A percentile compares a stretch with the other conserved stretches of the same genome.
Evolutionary conservation across 2,329 filamentous ascomycete species (phyloP).

Genomic region (Sclerotiophoma versabilis): DNA sequence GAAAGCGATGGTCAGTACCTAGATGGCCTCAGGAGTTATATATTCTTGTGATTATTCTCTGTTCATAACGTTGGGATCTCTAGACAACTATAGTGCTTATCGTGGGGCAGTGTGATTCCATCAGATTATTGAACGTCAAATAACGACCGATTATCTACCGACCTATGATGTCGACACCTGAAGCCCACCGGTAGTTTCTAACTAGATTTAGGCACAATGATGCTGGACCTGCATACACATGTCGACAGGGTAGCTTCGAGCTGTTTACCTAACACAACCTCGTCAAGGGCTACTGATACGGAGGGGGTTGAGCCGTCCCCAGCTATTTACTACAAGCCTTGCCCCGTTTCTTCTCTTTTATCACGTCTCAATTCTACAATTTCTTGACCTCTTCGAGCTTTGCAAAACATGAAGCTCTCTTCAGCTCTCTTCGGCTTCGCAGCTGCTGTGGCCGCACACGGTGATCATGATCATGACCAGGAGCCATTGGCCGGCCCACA

Average conservation of each 20-base stretch:
- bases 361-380: neutral
- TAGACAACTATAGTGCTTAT: neutral
- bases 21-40: slow-evolving; percentile 2
- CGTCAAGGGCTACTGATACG: slow-evolving; percentile 39
- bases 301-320: slow-evolving; percentile 17
- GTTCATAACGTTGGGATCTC: neutral
- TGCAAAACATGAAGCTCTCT: slow-evolving; percentile 38
- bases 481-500: slow-evolving; percentile 69
- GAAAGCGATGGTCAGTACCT: slow-evolving; percentile 1
- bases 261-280: slow-evolving; percentile 45
- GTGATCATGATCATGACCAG: slow-evolving; percentile 64
- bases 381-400: neutral
- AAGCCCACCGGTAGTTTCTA: slow-evolving; percentile 20
- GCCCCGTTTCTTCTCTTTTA: slow-evolving; percentile 11
- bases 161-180: slow-evolving; percentile 16
- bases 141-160: neutral
- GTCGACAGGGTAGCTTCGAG: slow-evolving; percentile 38
- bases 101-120: neutral
- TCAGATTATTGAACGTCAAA: neutral
- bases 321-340: slow-evolving; percentile 31
- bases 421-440: slow-evolving; percentile 49
- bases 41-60: neutral
- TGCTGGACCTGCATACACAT: slow-evolving; percentile 32
- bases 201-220: slow-evolving; percentile 28
- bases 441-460: slow-evolving; percentile 65